Evolutionary conservation across 2,329 filamentous ascomycete genomes (phyloP).

Genomic region (Cladosporium sp.): DNA sequence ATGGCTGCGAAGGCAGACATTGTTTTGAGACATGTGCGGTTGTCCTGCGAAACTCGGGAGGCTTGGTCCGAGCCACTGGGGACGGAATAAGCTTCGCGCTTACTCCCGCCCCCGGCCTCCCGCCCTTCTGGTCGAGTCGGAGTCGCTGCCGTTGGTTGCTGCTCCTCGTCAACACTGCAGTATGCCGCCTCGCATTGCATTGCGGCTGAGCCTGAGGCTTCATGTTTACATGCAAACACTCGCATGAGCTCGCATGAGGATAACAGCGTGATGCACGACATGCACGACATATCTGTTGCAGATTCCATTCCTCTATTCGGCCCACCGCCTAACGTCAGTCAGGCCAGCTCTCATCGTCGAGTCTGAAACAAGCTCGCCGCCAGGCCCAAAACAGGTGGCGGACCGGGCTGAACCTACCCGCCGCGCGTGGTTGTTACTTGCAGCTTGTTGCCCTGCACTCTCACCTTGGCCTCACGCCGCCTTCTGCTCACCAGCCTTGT

Average conservation of each 20-base stretch:
- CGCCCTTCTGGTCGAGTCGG: not conserved
- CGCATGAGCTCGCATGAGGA: no score
- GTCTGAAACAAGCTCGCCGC: slow-evolving; percentile 4
- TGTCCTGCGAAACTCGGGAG: slow-evolving; percentile 8
- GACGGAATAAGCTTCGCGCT: slow-evolving; percentile 3
- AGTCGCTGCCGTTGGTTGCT: no score
- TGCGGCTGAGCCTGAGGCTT: not conserved
- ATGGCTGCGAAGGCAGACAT: not conserved
- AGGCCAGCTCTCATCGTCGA: not conserved
- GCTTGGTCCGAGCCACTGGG: not conserved
- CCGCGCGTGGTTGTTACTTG: slow-evolving; percentile 3
- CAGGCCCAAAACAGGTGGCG: slow-evolving; percentile 10
- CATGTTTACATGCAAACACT: not conserved
- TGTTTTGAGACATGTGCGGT: slow-evolving; percentile 4
- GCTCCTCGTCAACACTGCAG: not conserved
- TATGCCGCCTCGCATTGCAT: not conserved
- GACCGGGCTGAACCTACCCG: not conserved
- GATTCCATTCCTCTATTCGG: no score
- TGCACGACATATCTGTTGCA: not conserved
- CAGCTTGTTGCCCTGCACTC: slow-evolving; percentile 5
- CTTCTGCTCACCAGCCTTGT: slow-evolving; percentile 1
- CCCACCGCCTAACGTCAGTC: no score
- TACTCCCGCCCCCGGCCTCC: slow-evolving; percentile 1
- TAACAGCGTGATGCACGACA: not conserved
- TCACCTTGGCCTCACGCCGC: not conserved